phyloP scores from a whole-genome alignment of 768 basidiomycete genomes.

The Boletellus emodensis region DNA sequence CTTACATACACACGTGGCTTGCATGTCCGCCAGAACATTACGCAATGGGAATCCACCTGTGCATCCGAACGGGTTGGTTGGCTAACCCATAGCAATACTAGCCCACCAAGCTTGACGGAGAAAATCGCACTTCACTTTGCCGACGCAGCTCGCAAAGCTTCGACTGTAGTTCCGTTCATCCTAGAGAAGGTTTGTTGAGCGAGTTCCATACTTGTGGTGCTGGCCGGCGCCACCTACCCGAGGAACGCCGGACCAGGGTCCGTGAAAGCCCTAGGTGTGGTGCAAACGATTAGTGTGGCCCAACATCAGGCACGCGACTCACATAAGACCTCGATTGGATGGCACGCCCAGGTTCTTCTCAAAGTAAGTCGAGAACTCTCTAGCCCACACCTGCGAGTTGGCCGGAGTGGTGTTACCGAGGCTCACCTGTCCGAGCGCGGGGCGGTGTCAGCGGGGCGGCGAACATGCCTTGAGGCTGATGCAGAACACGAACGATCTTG shows the following conservation, averaged over 20 bases:
- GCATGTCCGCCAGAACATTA: not conserved
- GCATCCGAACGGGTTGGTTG: not conserved
- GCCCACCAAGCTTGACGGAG: not conserved
- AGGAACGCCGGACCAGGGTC: constrained; percentile 26
- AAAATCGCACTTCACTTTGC: not conserved
- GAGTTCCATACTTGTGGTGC: not conserved
- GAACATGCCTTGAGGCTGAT: not conserved
- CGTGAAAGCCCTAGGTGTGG: constrained; percentile 18
- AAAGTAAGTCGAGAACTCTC: constrained; percentile 52
- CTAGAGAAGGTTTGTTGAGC: constrained; percentile 1
- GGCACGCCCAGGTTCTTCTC: constrained; percentile 47
- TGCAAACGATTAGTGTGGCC: not conserved
- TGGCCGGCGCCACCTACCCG: constrained; percentile 13
- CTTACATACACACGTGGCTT: not conserved
- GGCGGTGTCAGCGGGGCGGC: not conserved
- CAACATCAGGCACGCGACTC: not conserved
- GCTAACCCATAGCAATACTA: not conserved
- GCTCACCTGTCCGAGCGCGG: constrained; percentile 40
- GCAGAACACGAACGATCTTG: constrained; percentile 44
- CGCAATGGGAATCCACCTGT: not conserved
- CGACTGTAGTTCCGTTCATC: constrained; percentile 12
- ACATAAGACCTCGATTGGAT: constrained; percentile 61
- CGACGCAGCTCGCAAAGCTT: constrained; percentile 3
- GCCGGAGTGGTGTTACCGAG: constrained; percentile 50
- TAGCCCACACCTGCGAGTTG: constrained; percentile 51